Evolutionary conservation across 2,329 filamentous ascomycete species (phyloP).

Genomic region (Monosporascus sp.): DNA sequence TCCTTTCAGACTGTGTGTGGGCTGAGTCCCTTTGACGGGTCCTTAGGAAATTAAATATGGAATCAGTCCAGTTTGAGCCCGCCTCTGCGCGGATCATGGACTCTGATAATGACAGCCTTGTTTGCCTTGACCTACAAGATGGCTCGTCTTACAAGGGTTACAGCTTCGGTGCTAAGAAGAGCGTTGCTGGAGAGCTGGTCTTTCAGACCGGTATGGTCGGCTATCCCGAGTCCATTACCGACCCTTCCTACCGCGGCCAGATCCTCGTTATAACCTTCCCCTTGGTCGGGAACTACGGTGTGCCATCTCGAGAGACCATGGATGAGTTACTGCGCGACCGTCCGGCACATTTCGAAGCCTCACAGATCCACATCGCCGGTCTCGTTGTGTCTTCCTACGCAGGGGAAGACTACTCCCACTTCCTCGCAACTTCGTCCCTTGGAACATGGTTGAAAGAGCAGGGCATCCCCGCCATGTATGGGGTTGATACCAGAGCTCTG

Average conservation of each 20-base stretch:
- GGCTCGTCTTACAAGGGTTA: constrained; percentile 87
- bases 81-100: constrained; percentile 55
- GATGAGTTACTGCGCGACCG: constrained; percentile 82
- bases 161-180: constrained; percentile 94
- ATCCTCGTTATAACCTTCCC: constrained; percentile 97
- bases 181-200: constrained; percentile 91
- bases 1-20: background rate
- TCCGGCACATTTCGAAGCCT: constrained; percentile 89
- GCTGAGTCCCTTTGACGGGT: background rate
- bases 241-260: constrained; percentile 84
- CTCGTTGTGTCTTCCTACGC: constrained; percentile 87
- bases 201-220: constrained; percentile 99
- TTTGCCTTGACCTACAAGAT: constrained; percentile 90
- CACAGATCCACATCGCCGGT: constrained; percentile 87
- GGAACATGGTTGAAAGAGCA: constrained; percentile 96
- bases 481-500: constrained; percentile 86
- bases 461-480: constrained; percentile 87
- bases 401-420: constrained; percentile 93
- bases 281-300: constrained; percentile 94
- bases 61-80: constrained; percentile 41
- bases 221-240: constrained; percentile 89
- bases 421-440: constrained; percentile 82
- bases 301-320: constrained; percentile 78
- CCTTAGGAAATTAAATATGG: constrained; percentile 23
- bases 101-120: constrained; percentile 52